Evolutionary conservation across 169 alveolate genomes (phyloP), one percentile per base, ranked within the genome.

Genomic region (Eimeria praecox): DNA sequence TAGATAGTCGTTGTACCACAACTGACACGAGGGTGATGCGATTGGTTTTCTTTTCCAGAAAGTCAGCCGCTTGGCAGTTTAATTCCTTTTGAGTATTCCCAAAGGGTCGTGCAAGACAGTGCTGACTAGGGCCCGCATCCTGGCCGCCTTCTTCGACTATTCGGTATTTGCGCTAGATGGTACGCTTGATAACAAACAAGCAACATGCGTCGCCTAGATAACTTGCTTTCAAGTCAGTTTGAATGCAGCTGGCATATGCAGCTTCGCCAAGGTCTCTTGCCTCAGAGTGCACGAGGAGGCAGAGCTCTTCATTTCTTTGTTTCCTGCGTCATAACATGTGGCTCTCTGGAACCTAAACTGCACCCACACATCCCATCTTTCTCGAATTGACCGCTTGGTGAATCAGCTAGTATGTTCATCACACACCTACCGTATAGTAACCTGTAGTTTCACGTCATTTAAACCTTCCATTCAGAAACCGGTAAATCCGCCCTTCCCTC

Each of bases 381-480:
- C 12, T 18, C 88, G n/a, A 6, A 4, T 22, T 14, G 4, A 8
- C 44, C n/a, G 64, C 38, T 42, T 78, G 42, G 44, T 44, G 64
- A 10, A 78, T 46, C 64, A 78, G 88, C 88, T 78, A 49, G 88
- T 78, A 78, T n/a, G 88, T 3, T 44, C 88, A 78, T 27, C 40
- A 27, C 59, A 22, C 66, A 27, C 33, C 33, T 20, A 20, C 35
- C 9, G 49, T 69, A 33, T 4, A 12, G 49, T 3, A 73, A 38
- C 83, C n/a, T 33, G 14, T 69, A 12, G 80, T n/a, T 52, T 18
- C 16, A 49, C 54, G 18, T 33, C 83, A 38, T 38, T 16, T 73
- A 38, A 3, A 38, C 22, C 3, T 38, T 16, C 33, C 83, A 35
- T 35, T 16, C 54, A 35, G 52, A 18, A 73, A 20, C 54, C 83